Evolutionary conservation across 495 filamentous ascomycete species (phyloP).

Genomic region (Penicillium goetzii): DNA sequence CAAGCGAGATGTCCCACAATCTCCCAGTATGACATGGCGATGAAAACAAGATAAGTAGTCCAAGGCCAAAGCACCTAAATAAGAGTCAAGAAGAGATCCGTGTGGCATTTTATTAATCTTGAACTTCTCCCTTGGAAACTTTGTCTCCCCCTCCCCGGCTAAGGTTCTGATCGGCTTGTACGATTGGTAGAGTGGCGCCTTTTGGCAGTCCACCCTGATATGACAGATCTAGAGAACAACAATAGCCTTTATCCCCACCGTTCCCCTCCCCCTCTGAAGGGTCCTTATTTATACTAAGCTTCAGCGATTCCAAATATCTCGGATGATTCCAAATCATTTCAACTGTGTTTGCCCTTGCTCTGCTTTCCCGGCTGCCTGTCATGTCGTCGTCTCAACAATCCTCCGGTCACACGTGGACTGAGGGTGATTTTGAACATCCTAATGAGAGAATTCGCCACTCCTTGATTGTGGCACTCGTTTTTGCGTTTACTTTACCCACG

Average conservation of each 20-base stretch:
- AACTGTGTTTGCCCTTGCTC: background rate
- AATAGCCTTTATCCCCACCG: background rate
- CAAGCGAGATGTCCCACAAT: background rate
- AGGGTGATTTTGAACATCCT: constrained; percentile 32
- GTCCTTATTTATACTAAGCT: constrained; percentile 13
- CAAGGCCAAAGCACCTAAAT: constrained; percentile 1
- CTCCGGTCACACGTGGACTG: constrained; percentile 22
- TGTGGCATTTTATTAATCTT: constrained; percentile 15
- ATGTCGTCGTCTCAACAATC: constrained; percentile 25
- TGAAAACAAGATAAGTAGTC: background rate
- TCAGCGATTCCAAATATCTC: constrained; percentile 13
- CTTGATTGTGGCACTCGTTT: constrained; percentile 35
- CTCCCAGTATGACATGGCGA: background rate
- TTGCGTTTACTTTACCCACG: constrained; percentile 36
- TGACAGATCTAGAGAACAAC: constrained; percentile 21
- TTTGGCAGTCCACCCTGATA: constrained; percentile 15
- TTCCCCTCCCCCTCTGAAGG: background rate
- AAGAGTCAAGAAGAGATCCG: background rate
- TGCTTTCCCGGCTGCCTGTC: background rate
- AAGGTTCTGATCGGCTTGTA: background rate
- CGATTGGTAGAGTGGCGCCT: background rate
- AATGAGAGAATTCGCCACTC: constrained; percentile 31
- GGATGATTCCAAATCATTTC: constrained; percentile 30
- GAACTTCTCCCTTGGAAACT: constrained; percentile 7
- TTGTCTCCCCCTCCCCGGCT: background rate